Evolutionary conservation across 2,329 filamentous ascomycete species (phyloP).

Genomic region (Pseudopithomyces maydicus): DNA sequence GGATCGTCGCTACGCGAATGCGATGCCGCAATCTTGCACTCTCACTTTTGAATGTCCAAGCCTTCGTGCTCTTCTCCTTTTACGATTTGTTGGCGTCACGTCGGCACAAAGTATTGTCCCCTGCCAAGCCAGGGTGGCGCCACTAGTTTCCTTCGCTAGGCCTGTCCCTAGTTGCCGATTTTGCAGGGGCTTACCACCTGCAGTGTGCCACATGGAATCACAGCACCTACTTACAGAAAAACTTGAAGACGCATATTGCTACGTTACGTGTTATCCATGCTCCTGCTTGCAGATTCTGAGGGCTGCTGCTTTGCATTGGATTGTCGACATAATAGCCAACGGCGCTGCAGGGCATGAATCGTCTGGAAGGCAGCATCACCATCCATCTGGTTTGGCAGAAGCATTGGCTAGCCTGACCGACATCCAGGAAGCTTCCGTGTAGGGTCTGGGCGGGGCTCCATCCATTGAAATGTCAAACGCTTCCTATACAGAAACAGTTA

Average conservation of each 20-base stretch:
- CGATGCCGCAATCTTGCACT: not conserved
- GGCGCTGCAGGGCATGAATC: no score
- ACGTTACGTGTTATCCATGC: not conserved
- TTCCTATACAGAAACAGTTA: slow-evolving; percentile 27
- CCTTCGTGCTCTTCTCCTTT: slow-evolving; percentile 10
- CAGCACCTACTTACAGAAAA: not conserved
- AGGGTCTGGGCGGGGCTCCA: slow-evolving; percentile 12
- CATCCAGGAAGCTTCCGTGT: slow-evolving; percentile 1
- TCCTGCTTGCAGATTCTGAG: not conserved
- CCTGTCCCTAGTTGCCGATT: slow-evolving; percentile 29
- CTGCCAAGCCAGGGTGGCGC: slow-evolving; percentile 35
- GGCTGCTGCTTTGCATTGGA: no score
- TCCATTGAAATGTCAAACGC: slow-evolving; percentile 26
- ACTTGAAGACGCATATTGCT: not conserved
- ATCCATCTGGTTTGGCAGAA: not conserved
- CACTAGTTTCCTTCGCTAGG: slow-evolving; percentile 22
- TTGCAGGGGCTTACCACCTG: slow-evolving; percentile 22
- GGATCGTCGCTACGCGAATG: not conserved
- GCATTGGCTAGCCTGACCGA: not conserved
- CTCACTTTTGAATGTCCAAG: slow-evolving; percentile 5
- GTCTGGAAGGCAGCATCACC: no score
- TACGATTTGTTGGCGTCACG: slow-evolving; percentile 3
- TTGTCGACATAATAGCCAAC: no score
- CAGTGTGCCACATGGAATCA: not conserved
- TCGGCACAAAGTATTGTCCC: slow-evolving; percentile 20